These are phyloP conservation scores for Suillus luteus DNA, from an alignment of 768 basidiomycete species.

Conservation along the genomic window DNA sequence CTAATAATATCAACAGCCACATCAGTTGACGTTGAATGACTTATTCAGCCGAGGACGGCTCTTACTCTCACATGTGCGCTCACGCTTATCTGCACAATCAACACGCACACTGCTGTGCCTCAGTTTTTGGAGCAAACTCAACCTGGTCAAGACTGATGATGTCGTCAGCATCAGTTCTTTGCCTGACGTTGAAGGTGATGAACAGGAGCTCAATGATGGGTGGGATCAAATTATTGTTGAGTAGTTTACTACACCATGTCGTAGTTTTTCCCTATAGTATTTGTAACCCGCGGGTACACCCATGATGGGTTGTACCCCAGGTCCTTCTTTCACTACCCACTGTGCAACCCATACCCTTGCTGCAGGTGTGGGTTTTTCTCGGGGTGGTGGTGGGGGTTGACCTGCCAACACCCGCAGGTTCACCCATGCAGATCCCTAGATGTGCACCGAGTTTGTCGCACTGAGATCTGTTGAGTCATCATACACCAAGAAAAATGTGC, in stretches of 20 bases:
- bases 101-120: conserved; percentile 24
- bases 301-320: neutral
- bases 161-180: too few species aligned
- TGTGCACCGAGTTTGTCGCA: too few species aligned
- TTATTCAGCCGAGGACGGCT: conserved; percentile 16
- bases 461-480: too few species aligned
- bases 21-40: conserved; percentile 15
- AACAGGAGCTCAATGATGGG: conserved; percentile 3
- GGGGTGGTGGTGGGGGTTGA: conserved; percentile 7
- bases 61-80: conserved; percentile 12
- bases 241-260: neutral
- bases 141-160: conserved; percentile 24
- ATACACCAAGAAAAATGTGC: too few species aligned
- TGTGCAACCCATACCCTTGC: neutral
- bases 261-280: neutral
- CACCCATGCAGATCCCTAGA: conserved; percentile 10
- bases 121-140: conserved; percentile 17
- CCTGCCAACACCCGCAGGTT: neutral
- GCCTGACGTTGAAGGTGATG: conserved; percentile 1
- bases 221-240: conserved; percentile 8
- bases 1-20: conserved; percentile 17
- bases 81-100: conserved; percentile 14
- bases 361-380: neutral
- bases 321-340: neutral
- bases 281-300: neutral